Base-by-base conservation (phyloP, 108 stramenopile genomes). In the Asterionellopsis glacialis region DNA sequence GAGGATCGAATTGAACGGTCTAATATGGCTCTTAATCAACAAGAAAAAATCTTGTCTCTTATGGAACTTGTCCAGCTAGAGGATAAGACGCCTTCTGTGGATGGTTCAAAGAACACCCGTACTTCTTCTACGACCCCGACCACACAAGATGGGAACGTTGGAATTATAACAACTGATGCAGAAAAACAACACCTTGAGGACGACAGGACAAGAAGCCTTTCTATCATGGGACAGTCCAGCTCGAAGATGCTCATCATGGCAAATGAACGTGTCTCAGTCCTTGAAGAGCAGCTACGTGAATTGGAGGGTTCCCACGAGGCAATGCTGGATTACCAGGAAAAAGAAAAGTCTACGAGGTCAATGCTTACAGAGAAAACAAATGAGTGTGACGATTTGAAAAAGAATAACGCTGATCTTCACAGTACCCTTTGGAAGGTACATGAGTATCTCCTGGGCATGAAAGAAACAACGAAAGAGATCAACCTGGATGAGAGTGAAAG, bases 1-100 rank as follows among this genome's bases (percentile, higher is more conserved):
- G 84, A 85, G 27, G 72, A 77, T 33, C 60, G 65, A 18, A 41
- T 62, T 12, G 76, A 85, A 44, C 64, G 72, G 19, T 67, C 74
- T 5, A 55, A 49, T 11, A 33, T 70, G 38, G 70, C 80, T 16
- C 74, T 73, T 42, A 76, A 73, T 41, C 80, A 85, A 55, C 80
- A 81, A 50, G 74, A 85, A 27, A 76, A 81, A 22, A 85, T 85
- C 55, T 24, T 85, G 25, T 81, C 80, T 5, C 40, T 85, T 23
- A 85, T 85, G 84, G 77, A 75, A 44, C 67, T 85, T 52, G 84
- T 85, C 7, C 58, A 74, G 44, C 71, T 48, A 9, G 40, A 57
- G 33, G 41, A 57, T 57, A 54, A 11, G 51, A 54, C 16, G 51
- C 6, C 53, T n/a, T 59, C 22, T 10, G 2, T 7, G 48, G 12